These are phyloP conservation scores for Leccinum subrobustum DNA, from an alignment of 1,284 basidiomycete genomes.

Conservation along the genomic window DNA sequence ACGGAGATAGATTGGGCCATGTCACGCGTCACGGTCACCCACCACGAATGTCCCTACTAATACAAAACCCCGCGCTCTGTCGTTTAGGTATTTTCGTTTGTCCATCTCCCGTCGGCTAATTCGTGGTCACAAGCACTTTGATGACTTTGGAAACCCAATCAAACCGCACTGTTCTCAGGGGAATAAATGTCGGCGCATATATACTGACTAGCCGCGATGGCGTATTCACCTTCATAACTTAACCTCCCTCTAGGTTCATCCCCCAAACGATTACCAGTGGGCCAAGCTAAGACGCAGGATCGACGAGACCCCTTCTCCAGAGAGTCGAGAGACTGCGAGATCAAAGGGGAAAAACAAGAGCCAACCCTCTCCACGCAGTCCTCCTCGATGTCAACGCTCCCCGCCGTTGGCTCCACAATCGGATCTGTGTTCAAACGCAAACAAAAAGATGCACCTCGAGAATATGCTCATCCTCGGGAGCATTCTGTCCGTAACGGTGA, in stretches of 20 bases:
- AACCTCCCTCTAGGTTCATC: conserved; percentile 44
- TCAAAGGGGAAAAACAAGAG: conserved; percentile 26
- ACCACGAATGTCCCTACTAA: conserved; percentile 22
- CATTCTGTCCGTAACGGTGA: conserved; percentile 21
- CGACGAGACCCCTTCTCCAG: conserved; percentile 17
- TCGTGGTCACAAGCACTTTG: conserved; percentile 41
- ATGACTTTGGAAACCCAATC: conserved; percentile 40
- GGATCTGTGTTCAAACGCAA: conserved; percentile 33
- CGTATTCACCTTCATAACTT: conserved; percentile 7
- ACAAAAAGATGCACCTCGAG: conserved; percentile 26
- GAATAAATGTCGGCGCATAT: conserved; percentile 45
- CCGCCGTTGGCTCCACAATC: conserved; percentile 32
- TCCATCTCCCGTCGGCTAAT: conserved; percentile 10
- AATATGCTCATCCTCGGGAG: conserved; percentile 17
- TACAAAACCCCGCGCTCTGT: conserved; percentile 46
- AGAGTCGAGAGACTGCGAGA: conserved; percentile 17
- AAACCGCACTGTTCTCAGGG: conserved; percentile 47
- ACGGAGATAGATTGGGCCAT: neutral
- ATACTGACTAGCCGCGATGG: conserved; percentile 4
- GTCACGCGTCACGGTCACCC: conserved; percentile 31
- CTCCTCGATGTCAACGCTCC: conserved; percentile 25
- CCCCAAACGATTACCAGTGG: conserved; percentile 49
- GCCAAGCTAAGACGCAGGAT: conserved; percentile 28
- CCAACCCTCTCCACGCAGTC: conserved; percentile 23
- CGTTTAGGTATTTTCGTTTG: conserved; percentile 37